These are phyloP conservation scores for Claviceps spartinae DNA, from an alignment of 2,329 filamentous ascomycete genomes.

Conservation along the genomic window DNA sequence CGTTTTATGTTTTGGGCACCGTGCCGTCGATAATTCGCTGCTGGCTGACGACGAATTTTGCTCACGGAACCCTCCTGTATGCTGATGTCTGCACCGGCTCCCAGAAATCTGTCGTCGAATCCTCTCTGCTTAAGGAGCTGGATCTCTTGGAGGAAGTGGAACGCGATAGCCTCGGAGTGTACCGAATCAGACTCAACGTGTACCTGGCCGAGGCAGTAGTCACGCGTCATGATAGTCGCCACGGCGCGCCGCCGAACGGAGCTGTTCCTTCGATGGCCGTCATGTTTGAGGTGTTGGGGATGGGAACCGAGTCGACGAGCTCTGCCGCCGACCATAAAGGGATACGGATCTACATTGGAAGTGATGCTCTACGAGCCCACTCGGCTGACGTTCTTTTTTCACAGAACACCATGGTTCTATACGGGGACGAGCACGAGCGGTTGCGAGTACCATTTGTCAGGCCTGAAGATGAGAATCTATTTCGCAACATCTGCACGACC, in stretches of 20 bases:
- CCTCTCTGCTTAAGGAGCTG: conserved; percentile 60
- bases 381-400: conserved; percentile 88
- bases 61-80: conserved; percentile 77
- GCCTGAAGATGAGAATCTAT: conserved; percentile 72
- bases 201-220: conserved; percentile 87
- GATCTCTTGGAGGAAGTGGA: conserved; percentile 54
- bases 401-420: conserved; percentile 75
- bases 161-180: conserved; percentile 49
- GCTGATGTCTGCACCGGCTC: conserved; percentile 88
- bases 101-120: conserved; percentile 71
- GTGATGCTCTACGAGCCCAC: conserved; percentile 71
- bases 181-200: conserved; percentile 63
- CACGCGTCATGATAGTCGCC: conserved; percentile 58
- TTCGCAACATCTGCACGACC: conserved; percentile 61
- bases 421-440: conserved; percentile 75
- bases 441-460: conserved; percentile 83
- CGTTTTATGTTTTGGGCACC: conserved; percentile 72
- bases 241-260: conserved; percentile 56
- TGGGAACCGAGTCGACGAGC: conserved; percentile 33
- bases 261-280: conserved; percentile 65
- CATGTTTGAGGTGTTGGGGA: conserved; percentile 54
- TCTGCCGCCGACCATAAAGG: conserved; percentile 32
- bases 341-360: conserved; percentile 81
- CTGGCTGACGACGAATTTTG: conserved; percentile 85
- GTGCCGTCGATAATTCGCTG: conserved; percentile 91